These are phyloP conservation scores for Colletotrichum cordylinicola DNA, from an alignment of 2,329 filamentous ascomycete genomes.

Conservation along the genomic window DNA sequence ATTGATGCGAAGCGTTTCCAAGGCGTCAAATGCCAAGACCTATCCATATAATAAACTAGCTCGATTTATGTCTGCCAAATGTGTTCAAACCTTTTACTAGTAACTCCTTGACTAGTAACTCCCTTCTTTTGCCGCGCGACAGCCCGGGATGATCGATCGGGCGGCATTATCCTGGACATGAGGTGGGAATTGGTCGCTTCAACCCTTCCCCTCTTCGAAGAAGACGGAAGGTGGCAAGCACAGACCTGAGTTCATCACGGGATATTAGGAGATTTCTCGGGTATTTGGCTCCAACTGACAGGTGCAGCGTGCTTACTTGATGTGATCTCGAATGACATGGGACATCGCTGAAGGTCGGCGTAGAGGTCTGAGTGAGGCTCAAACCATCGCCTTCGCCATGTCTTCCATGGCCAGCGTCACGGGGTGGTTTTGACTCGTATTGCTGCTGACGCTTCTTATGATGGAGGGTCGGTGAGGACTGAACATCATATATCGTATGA, in stretches of 20 bases:
- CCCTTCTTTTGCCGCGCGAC: neutral
- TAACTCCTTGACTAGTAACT: neutral
- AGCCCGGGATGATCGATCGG: neutral
- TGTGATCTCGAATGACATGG: neutral
- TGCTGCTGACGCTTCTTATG: neutral
- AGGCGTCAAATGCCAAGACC: neutral
- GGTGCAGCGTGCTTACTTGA: neutral
- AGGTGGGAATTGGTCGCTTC: neutral
- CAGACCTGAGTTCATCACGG: neutral
- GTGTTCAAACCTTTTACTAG: neutral
- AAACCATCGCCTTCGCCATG: neutral
- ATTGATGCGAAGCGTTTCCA: conserved; percentile 2
- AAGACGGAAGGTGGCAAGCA: neutral
- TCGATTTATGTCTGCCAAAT: neutral
- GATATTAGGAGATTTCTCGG: neutral
- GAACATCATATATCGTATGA: neutral
- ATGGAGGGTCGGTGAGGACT: neutral
- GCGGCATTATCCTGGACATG: neutral
- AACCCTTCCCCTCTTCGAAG: neutral
- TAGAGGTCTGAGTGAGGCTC: neutral
- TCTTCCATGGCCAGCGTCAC: neutral
- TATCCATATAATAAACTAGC: neutral
- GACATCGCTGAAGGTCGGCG: neutral
- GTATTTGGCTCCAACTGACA: neutral
- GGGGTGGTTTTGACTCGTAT: neutral